phyloP scores from a whole-genome alignment of 768 basidiomycete genomes.

The Podaxis rugospora region DNA sequence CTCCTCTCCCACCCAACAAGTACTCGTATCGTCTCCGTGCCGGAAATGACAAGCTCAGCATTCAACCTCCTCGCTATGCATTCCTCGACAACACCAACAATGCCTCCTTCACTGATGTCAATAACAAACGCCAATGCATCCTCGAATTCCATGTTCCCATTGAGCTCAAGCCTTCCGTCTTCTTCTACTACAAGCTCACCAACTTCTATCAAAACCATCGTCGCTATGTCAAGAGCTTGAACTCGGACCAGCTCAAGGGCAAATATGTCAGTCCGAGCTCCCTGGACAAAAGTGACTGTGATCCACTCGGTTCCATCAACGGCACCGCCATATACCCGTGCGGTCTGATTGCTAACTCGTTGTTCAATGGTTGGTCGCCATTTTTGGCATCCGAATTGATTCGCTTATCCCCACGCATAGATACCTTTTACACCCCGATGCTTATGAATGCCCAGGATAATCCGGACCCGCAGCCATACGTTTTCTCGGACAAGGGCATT shows the following conservation, averaged over 20 bases:
- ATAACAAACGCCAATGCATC: constrained; percentile 56
- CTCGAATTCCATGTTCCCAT: constrained; percentile 82
- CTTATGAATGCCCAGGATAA: constrained; percentile 51
- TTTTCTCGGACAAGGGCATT: constrained; percentile 75
- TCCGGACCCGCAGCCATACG: constrained; percentile 49
- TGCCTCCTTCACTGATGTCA: constrained; percentile 35
- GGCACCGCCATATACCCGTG: constrained; percentile 83
- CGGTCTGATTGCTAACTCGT: constrained; percentile 93
- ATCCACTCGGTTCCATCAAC: constrained; percentile 65
- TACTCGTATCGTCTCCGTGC: constrained; percentile 64
- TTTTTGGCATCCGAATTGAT: neutral
- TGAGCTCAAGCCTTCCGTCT: constrained; percentile 66
- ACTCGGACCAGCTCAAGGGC: constrained; percentile 83
- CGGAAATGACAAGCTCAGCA: constrained; percentile 30
- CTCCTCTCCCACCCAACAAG: constrained; percentile 58
- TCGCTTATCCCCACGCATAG: constrained; percentile 33
- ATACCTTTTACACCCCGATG: constrained; percentile 69
- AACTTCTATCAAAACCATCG: constrained; percentile 99
- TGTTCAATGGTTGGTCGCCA: constrained; percentile 78
- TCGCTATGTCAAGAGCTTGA: constrained; percentile 90
- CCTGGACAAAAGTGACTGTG: constrained; percentile 78
- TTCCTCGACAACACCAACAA: constrained; percentile 59
- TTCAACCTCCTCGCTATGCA: constrained; percentile 64
- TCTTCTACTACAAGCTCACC: constrained; percentile 95
- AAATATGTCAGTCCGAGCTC: constrained; percentile 40